A percentile compares a stretch with the other conserved stretches of the same genome.
These are phyloP conservation scores for Beta lomatogona DNA, from an alignment of 179 eudicot genomes.

Conservation along the genomic window DNA sequence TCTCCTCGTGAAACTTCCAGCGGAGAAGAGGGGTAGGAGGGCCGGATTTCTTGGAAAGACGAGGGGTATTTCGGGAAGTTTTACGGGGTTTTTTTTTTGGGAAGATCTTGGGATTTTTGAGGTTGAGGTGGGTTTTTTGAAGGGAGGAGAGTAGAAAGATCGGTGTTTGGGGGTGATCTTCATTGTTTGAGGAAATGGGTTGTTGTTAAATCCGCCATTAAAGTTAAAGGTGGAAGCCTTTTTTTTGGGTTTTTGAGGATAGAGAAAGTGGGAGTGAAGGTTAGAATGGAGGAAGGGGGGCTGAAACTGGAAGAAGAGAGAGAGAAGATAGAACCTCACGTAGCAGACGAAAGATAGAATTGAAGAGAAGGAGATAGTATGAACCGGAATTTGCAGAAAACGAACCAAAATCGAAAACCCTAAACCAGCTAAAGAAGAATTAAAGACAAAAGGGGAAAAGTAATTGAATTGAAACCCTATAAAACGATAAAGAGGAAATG, in stretches of 20 bases:
- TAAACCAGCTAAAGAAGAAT: too few relatives aligned
- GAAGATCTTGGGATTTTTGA: slow-evolving; percentile 33
- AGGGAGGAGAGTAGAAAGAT: slow-evolving; percentile 20
- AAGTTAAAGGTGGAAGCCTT: slow-evolving; percentile 11
- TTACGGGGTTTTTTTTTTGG: slow-evolving; percentile 19
- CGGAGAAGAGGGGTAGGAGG: slow-evolving; percentile 22
- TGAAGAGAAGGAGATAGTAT: too few relatives aligned
- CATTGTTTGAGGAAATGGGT: slow-evolving; percentile 31
- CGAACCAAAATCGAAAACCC: too few relatives aligned
- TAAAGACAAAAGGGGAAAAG: too few relatives aligned
- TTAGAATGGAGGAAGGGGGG: background rate
- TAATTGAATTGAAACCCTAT: too few relatives aligned
- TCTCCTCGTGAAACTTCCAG: slow-evolving; percentile 16
- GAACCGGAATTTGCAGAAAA: too few relatives aligned
- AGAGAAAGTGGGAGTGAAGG: background rate
- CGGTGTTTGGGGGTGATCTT: slow-evolving; percentile 37
- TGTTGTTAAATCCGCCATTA: slow-evolving; percentile 31
- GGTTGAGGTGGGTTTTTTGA: slow-evolving; percentile 25
- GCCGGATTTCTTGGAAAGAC: slow-evolving; percentile 12
- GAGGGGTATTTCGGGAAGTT: slow-evolving; percentile 12
- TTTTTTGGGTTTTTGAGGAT: background rate
- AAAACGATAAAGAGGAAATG: too few relatives aligned
- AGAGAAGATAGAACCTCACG: too few relatives aligned
- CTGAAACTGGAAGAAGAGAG: background rate
- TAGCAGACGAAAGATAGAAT: too few relatives aligned